Evolutionary conservation across 371 early-diverging fungal genomes (phyloP).

Genomic region (Phascolomyces articulosus): DNA sequence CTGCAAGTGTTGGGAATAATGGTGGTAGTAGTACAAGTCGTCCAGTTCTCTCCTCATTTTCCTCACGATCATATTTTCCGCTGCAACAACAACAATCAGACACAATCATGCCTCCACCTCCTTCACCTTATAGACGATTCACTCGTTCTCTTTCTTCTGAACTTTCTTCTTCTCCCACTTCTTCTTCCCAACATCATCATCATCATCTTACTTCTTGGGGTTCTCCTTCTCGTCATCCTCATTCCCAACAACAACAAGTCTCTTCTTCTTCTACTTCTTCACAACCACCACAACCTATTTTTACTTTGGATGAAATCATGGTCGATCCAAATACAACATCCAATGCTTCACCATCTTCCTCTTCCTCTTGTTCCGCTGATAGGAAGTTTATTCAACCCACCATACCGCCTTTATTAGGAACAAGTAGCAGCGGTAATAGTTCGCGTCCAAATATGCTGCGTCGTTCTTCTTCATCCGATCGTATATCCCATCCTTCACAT

Average conservation of each 20-base stretch:
- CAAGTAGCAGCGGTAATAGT: no score
- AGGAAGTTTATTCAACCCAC: not conserved
- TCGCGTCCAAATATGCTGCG: not conserved
- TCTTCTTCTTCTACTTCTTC: not conserved
- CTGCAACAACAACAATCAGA: not conserved
- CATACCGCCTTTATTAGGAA: not conserved
- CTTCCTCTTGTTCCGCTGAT: not conserved
- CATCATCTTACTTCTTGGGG: not conserved
- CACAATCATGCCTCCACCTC: slow-evolving; percentile 1
- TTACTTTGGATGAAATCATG: slow-evolving; percentile 6
- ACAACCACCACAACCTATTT: not conserved
- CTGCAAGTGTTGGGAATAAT: slow-evolving; percentile 3
- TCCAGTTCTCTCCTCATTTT: not conserved
- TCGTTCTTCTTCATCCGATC: slow-evolving; percentile 4
- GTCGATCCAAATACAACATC: not conserved
- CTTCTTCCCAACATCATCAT: slow-evolving; percentile 1
- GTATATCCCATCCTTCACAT: not conserved
- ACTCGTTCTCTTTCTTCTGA: slow-evolving; percentile 19
- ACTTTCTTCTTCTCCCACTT: not conserved
- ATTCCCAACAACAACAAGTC: slow-evolving; percentile 1
- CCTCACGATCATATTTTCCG: not conserved
- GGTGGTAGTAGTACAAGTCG: not conserved
- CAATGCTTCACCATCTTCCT: not conserved
- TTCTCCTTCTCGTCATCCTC: not conserved
- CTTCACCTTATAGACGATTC: not conserved